phyloP scores from a whole-genome alignment of 495 filamentous ascomycete genomes.

The Recurvomyces mirabilis region DNA sequence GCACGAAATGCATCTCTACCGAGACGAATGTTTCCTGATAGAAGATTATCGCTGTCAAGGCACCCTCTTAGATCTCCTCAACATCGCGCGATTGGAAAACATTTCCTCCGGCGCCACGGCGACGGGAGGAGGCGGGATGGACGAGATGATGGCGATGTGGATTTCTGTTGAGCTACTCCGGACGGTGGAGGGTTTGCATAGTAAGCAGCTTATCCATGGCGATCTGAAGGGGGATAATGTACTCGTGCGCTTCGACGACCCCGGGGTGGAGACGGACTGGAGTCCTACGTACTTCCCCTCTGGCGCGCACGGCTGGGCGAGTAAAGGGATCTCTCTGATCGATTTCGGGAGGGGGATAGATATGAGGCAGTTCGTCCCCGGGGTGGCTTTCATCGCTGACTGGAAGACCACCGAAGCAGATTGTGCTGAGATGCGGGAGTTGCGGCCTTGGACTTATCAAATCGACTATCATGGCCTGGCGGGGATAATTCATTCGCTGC shows the following conservation, averaged over 20 bases:
- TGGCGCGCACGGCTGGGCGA: constrained; percentile 65
- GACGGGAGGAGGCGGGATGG: constrained; percentile 59
- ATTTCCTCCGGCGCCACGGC: no score
- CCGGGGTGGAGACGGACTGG: constrained; percentile 35
- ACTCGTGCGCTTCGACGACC: constrained; percentile 65
- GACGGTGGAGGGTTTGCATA: constrained; percentile 77
- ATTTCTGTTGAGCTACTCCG: constrained; percentile 85
- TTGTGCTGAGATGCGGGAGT: constrained; percentile 88
- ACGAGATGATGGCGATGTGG: constrained; percentile 87
- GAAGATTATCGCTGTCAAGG: constrained; percentile 83
- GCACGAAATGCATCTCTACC: constrained; percentile 79
- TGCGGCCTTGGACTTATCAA: constrained; percentile 89
- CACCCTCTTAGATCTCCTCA: constrained; percentile 85
- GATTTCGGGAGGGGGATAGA: constrained; percentile 95
- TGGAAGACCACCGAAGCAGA: constrained; percentile 78
- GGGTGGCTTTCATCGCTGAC: constrained; percentile 84
- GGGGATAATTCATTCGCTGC: constrained; percentile 68
- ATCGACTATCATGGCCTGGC: constrained; percentile 90
- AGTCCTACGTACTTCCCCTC: constrained; percentile 52
- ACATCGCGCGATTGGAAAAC: constrained; percentile 61
- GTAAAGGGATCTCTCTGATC: constrained; percentile 73
- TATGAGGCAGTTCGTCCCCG: constrained; percentile 66
- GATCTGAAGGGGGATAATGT: constrained; percentile 95
- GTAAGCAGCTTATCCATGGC: constrained; percentile 72
- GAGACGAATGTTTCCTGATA: constrained; percentile 74